Conservation (phyloP, 1,284 basidiomycete species). For the Mycena sp. region DNA sequence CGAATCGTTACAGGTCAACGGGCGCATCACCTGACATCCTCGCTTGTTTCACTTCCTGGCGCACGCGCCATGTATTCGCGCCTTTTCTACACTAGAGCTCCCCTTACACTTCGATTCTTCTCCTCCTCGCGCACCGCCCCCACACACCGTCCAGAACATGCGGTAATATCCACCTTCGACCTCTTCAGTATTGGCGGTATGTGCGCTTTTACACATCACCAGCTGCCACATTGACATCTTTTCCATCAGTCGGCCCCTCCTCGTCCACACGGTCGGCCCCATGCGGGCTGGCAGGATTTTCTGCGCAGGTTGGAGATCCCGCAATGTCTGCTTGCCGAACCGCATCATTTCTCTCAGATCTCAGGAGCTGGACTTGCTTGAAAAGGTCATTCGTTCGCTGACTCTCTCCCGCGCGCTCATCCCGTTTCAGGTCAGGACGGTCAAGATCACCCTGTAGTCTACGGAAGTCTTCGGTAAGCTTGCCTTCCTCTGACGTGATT, state of each 20-base stretch:
- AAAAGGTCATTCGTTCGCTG: constrained; percentile 58
- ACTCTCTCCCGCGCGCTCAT: background rate
- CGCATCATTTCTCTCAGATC: constrained; percentile 55
- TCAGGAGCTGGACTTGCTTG: constrained; percentile 76
- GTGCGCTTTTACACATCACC: constrained; percentile 38
- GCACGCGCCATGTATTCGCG: no score
- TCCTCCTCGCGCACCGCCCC: no score
- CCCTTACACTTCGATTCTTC: background rate
- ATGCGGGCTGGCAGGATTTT: constrained; percentile 95
- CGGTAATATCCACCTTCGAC: constrained; percentile 94
- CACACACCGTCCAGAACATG: constrained; percentile 76
- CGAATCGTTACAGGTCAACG: no score
- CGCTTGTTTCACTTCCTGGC: no score
- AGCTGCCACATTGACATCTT: constrained; percentile 15
- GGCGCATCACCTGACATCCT: no score
- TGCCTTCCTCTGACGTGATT: constrained; percentile 11
- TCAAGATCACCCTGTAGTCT: constrained; percentile 87
- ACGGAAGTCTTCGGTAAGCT: background rate
- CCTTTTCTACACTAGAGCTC: no score
- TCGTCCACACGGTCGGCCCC: constrained; percentile 79
- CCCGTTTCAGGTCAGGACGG: constrained; percentile 65
- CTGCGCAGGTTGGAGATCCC: constrained; percentile 17
- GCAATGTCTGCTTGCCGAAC: no score
- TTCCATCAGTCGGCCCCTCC: constrained; percentile 52
- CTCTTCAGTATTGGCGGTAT: constrained; percentile 92